Conservation (phyloP, 495 filamentous ascomycete genomes). For the Cercophora newfieldiana region DNA sequence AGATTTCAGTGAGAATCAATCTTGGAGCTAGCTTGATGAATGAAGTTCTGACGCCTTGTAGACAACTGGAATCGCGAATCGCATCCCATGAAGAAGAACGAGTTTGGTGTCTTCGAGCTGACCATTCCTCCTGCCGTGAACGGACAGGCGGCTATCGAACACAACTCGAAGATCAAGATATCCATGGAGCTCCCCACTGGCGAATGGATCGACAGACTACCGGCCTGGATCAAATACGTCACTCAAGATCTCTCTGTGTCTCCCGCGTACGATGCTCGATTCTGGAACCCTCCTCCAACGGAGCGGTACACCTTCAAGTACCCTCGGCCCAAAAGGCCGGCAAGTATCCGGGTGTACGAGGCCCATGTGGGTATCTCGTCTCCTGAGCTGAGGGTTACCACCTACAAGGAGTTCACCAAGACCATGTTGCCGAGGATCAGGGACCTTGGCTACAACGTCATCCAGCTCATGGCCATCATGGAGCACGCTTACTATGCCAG, state of each 20-base stretch:
- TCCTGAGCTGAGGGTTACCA: constrained; percentile 81
- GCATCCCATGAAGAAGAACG: constrained; percentile 80
- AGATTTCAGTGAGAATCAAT: constrained; percentile 74
- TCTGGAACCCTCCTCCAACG: constrained; percentile 87
- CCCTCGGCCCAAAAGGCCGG: constrained; percentile 76
- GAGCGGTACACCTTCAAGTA: constrained; percentile 83
- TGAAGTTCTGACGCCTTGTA: constrained; percentile 33
- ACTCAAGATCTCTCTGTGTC: constrained; percentile 89
- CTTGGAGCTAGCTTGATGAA: background rate
- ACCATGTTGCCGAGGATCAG: constrained; percentile 91
- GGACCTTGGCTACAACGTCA: constrained; percentile 90
- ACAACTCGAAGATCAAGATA: constrained; percentile 96
- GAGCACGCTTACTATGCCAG: constrained; percentile 99
- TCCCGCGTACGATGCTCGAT: constrained; percentile 88
- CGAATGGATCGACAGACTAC: constrained; percentile 82
- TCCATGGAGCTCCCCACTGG: constrained; percentile 77
- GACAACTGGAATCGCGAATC: constrained; percentile 85
- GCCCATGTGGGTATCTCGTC: constrained; percentile 97
- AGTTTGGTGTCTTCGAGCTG: constrained; percentile 87
- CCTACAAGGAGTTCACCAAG: constrained; percentile 95
- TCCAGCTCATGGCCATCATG: constrained; percentile 98
- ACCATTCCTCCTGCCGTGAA: constrained; percentile 67
- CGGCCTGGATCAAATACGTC: constrained; percentile 95
- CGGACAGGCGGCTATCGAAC: constrained; percentile 77
- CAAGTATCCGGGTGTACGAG: constrained; percentile 89